Evolutionary conservation across 768 basidiomycete genomes (phyloP), one percentile per base, ranked within the genome.

Genomic region (Calvatia gigantea): DNA sequence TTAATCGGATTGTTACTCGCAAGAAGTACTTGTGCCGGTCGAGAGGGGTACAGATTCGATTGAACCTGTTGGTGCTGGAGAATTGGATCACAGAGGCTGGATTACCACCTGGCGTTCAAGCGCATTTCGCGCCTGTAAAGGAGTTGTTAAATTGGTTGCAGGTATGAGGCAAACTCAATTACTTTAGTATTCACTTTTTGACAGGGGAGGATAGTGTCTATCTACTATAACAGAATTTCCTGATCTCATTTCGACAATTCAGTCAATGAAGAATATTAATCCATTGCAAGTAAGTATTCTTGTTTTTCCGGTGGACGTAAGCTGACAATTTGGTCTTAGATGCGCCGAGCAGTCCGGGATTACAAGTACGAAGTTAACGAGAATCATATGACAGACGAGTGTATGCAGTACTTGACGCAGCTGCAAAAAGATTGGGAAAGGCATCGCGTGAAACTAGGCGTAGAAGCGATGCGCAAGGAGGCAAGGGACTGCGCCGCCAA

Each of bases 391-490:
- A 89, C 86, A 2, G 94, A 98, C 21, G 97, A 99, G 68, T 98
- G 96, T 65, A 77, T 83, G 35, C 92, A 97, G 72, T 98, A 98
- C 64, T 81, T 98, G 25, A 89, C 85, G 2, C 96, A 98, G 64
- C 75, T 99, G 7, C 95, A 98, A 71, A 95, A 92, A 65, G 95
- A 98, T 67, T 99, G 96, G 96, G 96, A 99, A 70, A 77, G 91
- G 54, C 88, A 92, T 67, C 79, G 94, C 41, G 85, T 95, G 29
- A 90, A 92, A 65, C 74, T 90, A 29, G 91, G 92, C 3, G 92
- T 96, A 7, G 87, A 92, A 64, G 86, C 87, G 7, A 73, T 94
- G 31, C 85, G 89, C 57, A 89, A 86, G 71, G 91, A 94, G 83
- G 89, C 39, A 58, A 17, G 21, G 32, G 31, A 29, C 51, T 35